Evolutionary conservation across 2,329 filamentous ascomycete genomes (phyloP).

Genomic region (Fusarium domesticum): DNA sequence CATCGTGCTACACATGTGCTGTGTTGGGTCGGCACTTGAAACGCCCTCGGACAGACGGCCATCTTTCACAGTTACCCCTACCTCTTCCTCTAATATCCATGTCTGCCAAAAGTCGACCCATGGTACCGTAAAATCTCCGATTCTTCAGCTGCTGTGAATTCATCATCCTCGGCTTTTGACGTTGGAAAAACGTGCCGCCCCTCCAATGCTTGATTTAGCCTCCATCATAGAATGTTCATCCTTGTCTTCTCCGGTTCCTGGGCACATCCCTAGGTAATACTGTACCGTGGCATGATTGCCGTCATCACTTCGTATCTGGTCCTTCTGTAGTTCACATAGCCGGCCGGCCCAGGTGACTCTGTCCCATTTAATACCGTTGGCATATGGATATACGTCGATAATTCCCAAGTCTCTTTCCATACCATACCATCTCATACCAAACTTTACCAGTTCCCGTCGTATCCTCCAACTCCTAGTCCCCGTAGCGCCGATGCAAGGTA

Average conservation of each 20-base stretch:
- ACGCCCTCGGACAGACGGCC: constrained; percentile 2
- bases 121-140: constrained; percentile 21
- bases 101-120: constrained; percentile 1
- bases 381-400: too few species aligned
- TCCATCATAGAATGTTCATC: too few species aligned
- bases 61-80: constrained; percentile 1
- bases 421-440: constrained; percentile 4
- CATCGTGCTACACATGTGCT: too few species aligned
- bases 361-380: neutral
- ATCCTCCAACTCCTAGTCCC: constrained; percentile 5
- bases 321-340: too few species aligned
- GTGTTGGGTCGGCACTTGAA: too few species aligned
- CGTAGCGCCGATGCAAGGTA: constrained; percentile 15
- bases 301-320: too few species aligned
- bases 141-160: neutral
- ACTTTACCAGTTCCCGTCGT: constrained; percentile 2
- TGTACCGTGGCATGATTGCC: neutral
- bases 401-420: too few species aligned
- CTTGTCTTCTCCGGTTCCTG: neutral
- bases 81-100: neutral
- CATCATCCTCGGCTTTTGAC: too few species aligned
- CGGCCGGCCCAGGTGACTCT: too few species aligned
- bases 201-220: too few species aligned
- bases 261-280: constrained; percentile 2
- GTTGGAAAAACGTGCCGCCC: too few species aligned